Conservation (phyloP, 2,329 filamentous ascomycete genomes). For the Chaetoscypha palmicola region DNA sequence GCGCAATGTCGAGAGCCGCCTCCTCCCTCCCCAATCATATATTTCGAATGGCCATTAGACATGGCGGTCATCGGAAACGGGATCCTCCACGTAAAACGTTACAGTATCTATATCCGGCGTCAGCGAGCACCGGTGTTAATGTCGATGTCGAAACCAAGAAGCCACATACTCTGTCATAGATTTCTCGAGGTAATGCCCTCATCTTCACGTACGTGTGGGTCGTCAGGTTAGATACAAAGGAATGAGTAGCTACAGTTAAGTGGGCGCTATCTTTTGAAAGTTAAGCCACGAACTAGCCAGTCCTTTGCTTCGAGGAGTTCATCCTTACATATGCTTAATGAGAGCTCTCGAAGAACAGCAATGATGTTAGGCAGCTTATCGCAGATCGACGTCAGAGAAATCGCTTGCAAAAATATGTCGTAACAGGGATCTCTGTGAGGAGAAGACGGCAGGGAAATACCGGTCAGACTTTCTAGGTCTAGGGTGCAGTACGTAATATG, state of each 20-base stretch:
- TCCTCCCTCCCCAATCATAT: background rate
- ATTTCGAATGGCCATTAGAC: background rate
- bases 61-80: background rate
- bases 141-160: background rate
- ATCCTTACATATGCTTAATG: no score
- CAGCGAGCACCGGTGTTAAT: background rate
- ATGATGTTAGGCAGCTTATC: no score
- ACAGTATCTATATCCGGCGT: background rate
- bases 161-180: background rate
- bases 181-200: background rate
- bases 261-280: background rate
- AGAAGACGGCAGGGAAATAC: no score
- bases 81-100: background rate
- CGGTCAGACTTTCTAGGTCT: no score
- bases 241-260: background rate
- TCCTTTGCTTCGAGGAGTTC: background rate
- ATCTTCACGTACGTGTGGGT: background rate
- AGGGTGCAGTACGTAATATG: no score
- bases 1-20: background rate
- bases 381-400: no score
- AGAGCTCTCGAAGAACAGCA: no score
- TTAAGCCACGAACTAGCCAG: background rate
- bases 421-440: no score
- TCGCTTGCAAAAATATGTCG: no score
- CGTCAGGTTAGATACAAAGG: background rate